Conservation (phyloP, 805 yeast species). For the Zygoascus ofunaensis region DNA sequence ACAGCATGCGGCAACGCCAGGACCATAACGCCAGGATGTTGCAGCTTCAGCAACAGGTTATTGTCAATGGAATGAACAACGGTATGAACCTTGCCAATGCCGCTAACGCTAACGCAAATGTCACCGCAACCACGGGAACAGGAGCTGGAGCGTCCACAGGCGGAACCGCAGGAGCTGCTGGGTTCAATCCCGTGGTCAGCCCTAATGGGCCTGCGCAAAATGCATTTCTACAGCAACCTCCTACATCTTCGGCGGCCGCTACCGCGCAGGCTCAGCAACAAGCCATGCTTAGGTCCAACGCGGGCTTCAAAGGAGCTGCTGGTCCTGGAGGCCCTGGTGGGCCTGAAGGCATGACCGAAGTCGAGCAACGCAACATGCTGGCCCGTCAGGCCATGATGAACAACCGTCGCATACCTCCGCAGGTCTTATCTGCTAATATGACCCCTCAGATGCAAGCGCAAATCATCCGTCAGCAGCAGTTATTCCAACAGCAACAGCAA, state of each 20-base stretch:
- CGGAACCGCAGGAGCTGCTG: slow-evolving; percentile 25
- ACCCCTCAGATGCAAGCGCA: slow-evolving; percentile 17
- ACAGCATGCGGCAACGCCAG: slow-evolving; percentile 38
- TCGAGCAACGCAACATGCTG: slow-evolving; percentile 23
- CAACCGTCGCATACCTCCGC: slow-evolving; percentile 18
- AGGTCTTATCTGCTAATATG: slow-evolving; percentile 13
- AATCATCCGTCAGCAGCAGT: slow-evolving; percentile 18
- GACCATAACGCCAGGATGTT: slow-evolving; percentile 20
- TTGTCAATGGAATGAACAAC: slow-evolving; percentile 5
- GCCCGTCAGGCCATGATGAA: slow-evolving; percentile 24
- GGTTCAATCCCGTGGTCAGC: slow-evolving; percentile 16
- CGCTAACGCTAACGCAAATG: background rate
- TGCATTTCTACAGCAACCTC: slow-evolving; percentile 6
- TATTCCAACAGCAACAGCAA: slow-evolving; percentile 22
- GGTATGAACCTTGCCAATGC: slow-evolving; percentile 1
- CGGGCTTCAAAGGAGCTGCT: slow-evolving; percentile 4
- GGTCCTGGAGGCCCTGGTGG: slow-evolving; percentile 6
- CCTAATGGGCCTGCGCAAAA: slow-evolving; percentile 6
- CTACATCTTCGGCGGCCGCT: slow-evolving; percentile 10
- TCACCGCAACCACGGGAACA: too few relatives aligned
- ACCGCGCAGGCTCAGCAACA: slow-evolving; percentile 7
- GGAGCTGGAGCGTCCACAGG: background rate
- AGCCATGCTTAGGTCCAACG: background rate
- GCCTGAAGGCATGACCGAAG: slow-evolving; percentile 19
- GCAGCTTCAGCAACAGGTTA: slow-evolving; percentile 9